Conservation (phyloP, 768 basidiomycete genomes). For the Termitomyces eurrhizus region DNA sequence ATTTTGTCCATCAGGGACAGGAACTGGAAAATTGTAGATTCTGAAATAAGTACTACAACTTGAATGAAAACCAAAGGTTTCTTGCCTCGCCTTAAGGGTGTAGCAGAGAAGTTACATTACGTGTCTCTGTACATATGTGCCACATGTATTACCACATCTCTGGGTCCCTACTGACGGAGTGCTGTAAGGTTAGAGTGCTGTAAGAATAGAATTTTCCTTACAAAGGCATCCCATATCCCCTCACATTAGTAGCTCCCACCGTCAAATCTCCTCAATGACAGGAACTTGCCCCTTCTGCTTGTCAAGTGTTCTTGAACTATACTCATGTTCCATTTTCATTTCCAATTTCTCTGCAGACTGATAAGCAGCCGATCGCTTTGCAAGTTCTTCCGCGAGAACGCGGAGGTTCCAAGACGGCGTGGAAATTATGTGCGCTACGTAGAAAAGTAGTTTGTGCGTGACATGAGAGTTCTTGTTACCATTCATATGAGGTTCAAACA, state of each 20-base stretch:
- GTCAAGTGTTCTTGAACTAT: neutral
- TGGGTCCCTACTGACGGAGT: neutral
- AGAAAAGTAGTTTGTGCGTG: conserved; percentile 64
- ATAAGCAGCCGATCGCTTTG: conserved; percentile 21
- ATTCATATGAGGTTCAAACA: conserved; percentile 29
- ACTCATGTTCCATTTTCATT: neutral
- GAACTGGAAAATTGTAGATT: neutral
- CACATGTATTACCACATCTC: neutral
- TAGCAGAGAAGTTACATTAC: neutral
- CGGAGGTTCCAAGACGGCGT: conserved; percentile 40
- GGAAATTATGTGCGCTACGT: conserved; percentile 56
- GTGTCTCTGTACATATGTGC: too few relatives aligned
- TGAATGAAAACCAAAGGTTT: neutral
- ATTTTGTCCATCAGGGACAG: neutral
- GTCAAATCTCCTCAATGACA: conserved; percentile 12
- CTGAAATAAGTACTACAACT: neutral
- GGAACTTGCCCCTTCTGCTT: neutral
- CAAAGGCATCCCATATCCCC: neutral
- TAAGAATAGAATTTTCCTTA: neutral
- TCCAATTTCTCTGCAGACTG: conserved; percentile 9
- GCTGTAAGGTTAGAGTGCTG: neutral
- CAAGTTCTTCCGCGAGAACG: conserved; percentile 38
- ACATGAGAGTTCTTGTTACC: conserved; percentile 31
- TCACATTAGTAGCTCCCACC: too few relatives aligned
- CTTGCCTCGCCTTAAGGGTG: neutral